Evolutionary conservation across 208 protist species (phyloP).

Genomic region (Acanthamoeba quina): DNA sequence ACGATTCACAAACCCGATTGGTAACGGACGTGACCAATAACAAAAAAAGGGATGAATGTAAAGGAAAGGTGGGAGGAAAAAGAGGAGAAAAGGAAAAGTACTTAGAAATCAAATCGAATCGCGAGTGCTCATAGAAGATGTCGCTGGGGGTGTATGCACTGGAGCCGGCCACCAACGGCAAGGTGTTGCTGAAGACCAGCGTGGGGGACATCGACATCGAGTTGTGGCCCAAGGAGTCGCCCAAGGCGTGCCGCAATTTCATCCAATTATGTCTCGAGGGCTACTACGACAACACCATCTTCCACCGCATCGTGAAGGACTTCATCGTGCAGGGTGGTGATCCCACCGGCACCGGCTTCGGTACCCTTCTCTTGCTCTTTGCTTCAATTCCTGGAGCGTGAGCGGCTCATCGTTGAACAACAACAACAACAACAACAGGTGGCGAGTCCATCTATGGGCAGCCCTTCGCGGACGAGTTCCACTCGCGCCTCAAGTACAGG

Average conservation of each 20-base stretch:
- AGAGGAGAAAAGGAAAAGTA: neutral
- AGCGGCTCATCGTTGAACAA: too few relatives aligned
- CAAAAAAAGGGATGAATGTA: neutral
- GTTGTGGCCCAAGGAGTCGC: slow-evolving; percentile 89
- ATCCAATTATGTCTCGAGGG: slow-evolving; percentile 85
- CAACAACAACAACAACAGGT: neutral
- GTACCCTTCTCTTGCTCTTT: slow-evolving; percentile 40
- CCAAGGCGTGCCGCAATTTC: slow-evolving; percentile 85
- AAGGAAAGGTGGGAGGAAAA: neutral
- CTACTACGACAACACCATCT: slow-evolving; percentile 89
- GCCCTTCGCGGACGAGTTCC: slow-evolving; percentile 88
- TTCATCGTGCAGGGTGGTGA: slow-evolving; percentile 91
- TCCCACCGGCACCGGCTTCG: slow-evolving; percentile 88
- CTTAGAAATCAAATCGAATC: too few relatives aligned
- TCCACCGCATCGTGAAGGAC: slow-evolving; percentile 86
- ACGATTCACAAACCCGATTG: too few relatives aligned
- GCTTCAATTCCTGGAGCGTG: neutral
- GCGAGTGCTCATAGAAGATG: neutral
- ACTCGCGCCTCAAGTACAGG: slow-evolving; percentile 86
- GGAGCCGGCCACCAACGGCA: slow-evolving; percentile 88
- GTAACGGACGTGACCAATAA: neutral
- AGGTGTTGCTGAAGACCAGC: slow-evolving; percentile 89
- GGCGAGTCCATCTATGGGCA: slow-evolving; percentile 84
- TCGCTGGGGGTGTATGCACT: slow-evolving; percentile 78
- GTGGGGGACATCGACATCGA: slow-evolving; percentile 90